Conservation (phyloP, 139 green algal species). For the Closterium sp. region DNA sequence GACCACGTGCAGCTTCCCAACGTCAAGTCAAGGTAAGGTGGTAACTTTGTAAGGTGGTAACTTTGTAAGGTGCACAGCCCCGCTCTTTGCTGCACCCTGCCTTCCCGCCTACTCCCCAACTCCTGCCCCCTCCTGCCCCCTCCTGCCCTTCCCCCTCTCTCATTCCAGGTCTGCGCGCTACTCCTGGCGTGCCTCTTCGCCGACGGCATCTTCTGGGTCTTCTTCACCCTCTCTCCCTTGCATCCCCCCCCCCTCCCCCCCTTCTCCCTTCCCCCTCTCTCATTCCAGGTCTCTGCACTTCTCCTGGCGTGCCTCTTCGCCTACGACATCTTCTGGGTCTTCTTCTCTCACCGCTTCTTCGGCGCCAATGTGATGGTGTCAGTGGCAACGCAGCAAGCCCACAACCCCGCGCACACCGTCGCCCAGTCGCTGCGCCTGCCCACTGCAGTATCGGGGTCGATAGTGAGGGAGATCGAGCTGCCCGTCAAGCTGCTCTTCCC, state of each 20-base stretch:
- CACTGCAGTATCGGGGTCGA: background rate
- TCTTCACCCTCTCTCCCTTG: background rate
- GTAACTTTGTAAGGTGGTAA: background rate
- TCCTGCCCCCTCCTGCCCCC: no score
- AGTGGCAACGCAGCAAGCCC: constrained; percentile 61
- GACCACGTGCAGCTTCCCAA: background rate
- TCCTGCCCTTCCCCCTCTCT: background rate
- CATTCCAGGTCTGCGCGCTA: constrained; percentile 26
- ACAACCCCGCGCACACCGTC: constrained; percentile 40
- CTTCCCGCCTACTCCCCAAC: no score
- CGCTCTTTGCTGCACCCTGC: no score
- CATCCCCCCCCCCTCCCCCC: background rate
- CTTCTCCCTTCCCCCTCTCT: background rate
- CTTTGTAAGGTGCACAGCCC: no score
- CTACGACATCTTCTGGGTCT: constrained; percentile 94
- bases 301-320: constrained; percentile 72
- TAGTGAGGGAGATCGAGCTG: constrained; percentile 15
- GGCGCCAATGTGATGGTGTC: constrained; percentile 87
- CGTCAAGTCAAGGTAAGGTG: constrained; percentile 6
- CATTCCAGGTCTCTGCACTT: constrained; percentile 20
- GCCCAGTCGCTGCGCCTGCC: constrained; percentile 28
- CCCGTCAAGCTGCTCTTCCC: constrained; percentile 50
- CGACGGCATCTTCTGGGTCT: background rate
- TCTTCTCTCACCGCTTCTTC: constrained; percentile 62
- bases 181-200: constrained; percentile 35